Evolutionary conservation across 2,329 filamentous ascomycete genomes (phyloP), one percentile per base, ranked within the genome.

Genomic region (Aspergillus sp.): DNA sequence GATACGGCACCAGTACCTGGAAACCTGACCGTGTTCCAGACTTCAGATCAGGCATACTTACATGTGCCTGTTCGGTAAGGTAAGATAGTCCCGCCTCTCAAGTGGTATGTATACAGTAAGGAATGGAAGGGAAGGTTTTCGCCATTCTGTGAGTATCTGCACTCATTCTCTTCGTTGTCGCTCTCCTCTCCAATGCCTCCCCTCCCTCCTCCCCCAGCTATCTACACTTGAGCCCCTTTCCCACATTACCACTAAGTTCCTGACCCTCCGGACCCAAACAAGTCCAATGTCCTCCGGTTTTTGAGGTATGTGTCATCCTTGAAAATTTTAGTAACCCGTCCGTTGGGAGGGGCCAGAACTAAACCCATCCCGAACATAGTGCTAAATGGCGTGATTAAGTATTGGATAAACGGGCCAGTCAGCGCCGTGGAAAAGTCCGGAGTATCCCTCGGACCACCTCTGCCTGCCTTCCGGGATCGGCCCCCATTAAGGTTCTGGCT

Each of bases 381-480:
- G 54, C 8, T 17, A 48, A 59, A 59, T 59, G 49, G 57, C 57
- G 57, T 59, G 57, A 59, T 59, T 39, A 36, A 36, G 5, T 36
- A 13, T 11, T 36, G 32, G 10, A 36, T 36, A 36, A 36, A 36
- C 32, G 23, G 47, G 47, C 47, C 47, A 50, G 25, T 50, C 47
- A 50, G 47, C 23, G 44, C 44, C 44, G 44, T 49, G 44, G 47
- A 50, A 50, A 30, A 54, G 51, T 54, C 52, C 52, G 52, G 52
- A 54, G 52, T 42, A 41, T 39, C 36, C 32, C 19, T 52, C 50
- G 50, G 50, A 19, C 36, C 23, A 23, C 21, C n/a, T 54, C 44
- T 50, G 47, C 30, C 42, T 42, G 30, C 41, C 17, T 21, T 55
- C 52, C 58, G 58, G 52, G 58, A 59, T 59, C 58, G 58, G 58